Evolutionary conservation across 139 green algal genomes (phyloP).

Genomic region (Micractinium sp.): DNA sequence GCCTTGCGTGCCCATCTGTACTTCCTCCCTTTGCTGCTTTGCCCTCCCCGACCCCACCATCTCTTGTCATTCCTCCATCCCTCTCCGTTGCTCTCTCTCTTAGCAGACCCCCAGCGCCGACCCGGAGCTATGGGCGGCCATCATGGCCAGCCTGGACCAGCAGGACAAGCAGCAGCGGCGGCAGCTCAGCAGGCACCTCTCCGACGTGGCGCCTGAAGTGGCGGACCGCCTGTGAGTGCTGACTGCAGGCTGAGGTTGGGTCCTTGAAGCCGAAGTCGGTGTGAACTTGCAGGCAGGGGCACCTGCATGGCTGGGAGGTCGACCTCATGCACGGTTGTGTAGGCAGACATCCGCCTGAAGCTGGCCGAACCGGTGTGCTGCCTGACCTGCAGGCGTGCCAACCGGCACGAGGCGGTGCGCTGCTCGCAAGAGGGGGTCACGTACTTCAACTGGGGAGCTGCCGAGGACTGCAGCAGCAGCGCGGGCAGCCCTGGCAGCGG

Average conservation of each 20-base stretch:
- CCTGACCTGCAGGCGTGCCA: background rate
- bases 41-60: background rate
- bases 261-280: no score
- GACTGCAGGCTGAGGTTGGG: no score
- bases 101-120: slow-evolving; percentile 16
- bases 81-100: background rate
- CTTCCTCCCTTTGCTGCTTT: background rate
- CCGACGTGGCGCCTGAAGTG: background rate
- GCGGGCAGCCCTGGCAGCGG: background rate
- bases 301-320: no score
- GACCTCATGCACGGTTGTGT: no score
- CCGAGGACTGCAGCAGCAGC: background rate
- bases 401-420: background rate
- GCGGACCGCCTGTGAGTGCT: background rate
- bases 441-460: background rate
- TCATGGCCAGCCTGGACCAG: slow-evolving; percentile 13
- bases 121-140: slow-evolving; percentile 17
- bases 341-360: no score
- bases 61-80: background rate
- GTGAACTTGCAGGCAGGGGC: no score
- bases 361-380: no score
- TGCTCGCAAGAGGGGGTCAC: slow-evolving; percentile 15
- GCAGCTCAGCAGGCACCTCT: slow-evolving; percentile 16
- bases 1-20: background rate
- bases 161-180: slow-evolving; percentile 22